Evolutionary conservation across 371 early-diverging fungal genomes (phyloP).

Genomic region (Haplosporangium sp.): DNA sequence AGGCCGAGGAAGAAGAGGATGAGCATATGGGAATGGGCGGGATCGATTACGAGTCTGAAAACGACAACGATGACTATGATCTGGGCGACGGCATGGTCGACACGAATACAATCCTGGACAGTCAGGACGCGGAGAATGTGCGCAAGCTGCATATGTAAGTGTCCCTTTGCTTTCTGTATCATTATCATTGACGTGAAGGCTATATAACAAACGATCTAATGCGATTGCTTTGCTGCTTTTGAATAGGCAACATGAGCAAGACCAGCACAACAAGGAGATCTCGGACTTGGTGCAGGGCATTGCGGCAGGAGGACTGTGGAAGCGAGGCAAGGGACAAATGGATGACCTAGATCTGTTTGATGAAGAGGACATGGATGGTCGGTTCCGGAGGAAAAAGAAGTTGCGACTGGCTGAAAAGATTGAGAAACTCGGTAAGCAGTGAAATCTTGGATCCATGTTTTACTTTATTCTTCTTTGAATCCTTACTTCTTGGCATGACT

Average conservation of each 20-base stretch:
- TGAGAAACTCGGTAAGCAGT: constrained; percentile 42
- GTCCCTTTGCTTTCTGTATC: not conserved
- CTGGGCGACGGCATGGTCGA: constrained; percentile 51
- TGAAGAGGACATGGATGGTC: constrained; percentile 44
- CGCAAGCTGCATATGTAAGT: constrained; percentile 50
- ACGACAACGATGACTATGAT: constrained; percentile 50
- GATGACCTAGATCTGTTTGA: constrained; percentile 50
- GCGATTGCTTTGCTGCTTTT: not conserved
- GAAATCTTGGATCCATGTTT: not conserved
- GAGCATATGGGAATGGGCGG: constrained; percentile 52
- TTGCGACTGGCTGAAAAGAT: constrained; percentile 47
- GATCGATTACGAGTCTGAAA: constrained; percentile 49
- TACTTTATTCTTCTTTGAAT: no score
- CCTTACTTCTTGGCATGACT: no score
- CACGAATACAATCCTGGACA: constrained; percentile 12
- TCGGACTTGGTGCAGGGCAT: constrained; percentile 50
- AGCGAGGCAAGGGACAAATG: constrained; percentile 43
- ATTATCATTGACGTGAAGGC: not conserved
- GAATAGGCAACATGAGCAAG: constrained; percentile 48
- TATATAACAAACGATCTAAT: no score
- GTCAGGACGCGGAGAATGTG: constrained; percentile 36
- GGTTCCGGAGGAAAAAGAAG: constrained; percentile 40
- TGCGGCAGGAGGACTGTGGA: constrained; percentile 51
- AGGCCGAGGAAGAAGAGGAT: constrained; percentile 56
- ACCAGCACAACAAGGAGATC: constrained; percentile 46